A percentile compares a stretch with the other conserved stretches of the same genome.
phyloP scores from a whole-genome alignment of 257 asterid species.

The Solanum etuberosum region DNA sequence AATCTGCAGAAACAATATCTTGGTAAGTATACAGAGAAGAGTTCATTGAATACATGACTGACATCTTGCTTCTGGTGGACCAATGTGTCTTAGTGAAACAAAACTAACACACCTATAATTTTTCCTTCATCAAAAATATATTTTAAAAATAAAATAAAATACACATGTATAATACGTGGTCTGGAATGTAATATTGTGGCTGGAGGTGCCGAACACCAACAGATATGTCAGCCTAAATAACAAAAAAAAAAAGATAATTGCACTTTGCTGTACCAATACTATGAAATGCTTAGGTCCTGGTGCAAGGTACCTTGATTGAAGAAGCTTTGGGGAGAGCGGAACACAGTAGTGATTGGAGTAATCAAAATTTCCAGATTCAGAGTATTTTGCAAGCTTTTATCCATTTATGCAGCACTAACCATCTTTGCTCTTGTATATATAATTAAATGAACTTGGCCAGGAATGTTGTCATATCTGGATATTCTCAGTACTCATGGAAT shows the following conservation, averaged over 20 bases:
- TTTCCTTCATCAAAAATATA: background rate
- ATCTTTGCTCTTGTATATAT: background rate
- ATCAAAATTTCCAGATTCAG: background rate
- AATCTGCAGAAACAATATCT: slow-evolving; percentile 49
- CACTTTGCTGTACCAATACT: background rate
- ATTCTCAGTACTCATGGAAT: background rate
- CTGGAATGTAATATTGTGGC: background rate
- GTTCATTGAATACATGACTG: background rate
- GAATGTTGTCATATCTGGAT: background rate
- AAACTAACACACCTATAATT: background rate
- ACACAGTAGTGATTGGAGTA: background rate
- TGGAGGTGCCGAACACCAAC: background rate
- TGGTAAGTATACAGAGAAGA: background rate
- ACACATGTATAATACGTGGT: background rate
- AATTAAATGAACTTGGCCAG: background rate
- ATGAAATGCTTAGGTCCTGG: background rate
- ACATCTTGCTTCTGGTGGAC: background rate
- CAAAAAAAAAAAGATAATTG: background rate
- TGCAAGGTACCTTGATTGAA: background rate
- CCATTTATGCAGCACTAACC: background rate
- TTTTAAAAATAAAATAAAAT: background rate
- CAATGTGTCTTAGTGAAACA: background rate
- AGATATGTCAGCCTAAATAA: background rate
- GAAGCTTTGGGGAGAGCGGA: background rate
- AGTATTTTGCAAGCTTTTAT: background rate